Evolutionary conservation across 148 eudicot species (phyloP), one percentile per base, ranked within the genome.

Genomic region (Salicornia ramosissima): DNA sequence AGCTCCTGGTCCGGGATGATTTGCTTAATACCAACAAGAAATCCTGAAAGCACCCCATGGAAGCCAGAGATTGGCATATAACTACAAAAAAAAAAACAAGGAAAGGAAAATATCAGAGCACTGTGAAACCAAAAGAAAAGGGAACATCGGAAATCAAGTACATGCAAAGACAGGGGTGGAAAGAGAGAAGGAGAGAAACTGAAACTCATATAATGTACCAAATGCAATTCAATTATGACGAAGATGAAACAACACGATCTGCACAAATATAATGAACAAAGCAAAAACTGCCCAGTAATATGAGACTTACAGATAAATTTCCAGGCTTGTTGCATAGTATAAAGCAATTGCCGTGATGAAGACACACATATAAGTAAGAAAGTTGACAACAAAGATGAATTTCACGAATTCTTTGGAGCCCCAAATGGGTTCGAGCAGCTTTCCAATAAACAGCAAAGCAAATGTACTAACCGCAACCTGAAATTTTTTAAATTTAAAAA

Each of bases 391-490:
- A 79, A 90, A 86, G 74, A 94, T 87, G 77, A 94, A 94, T 88
- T 94, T 94, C 82, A 94, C 74, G 71, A 94, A 90, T 79, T 94
- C 99, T 79, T 85, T 87, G 73, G 99, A 80, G 67, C 99, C 97
- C 99, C 99, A 94, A 39, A 94, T 87, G 60, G 99, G 99, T 75
- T 94, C 99, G 68, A 94, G 97, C 68, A 90, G 82, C 80, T 91
- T 94, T 70, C 99, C 99, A 57, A 90, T 61, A 69, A 94, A 80
- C 72, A 94, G 92, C 64, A 94, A 87, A 63, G 97, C 97, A 58
- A 94, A 54, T 58, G 83, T 69, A 87, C 97, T 90, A 67, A 86
- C 73, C 51, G 83, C 77, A 66, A 82, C 86, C 99, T 94, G 81
- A 46, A 76, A 59, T 70, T 31, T 74, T 28, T 1, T 19, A 64